phyloP scores from a whole-genome alignment of 164 flowering plant species.

The Aristolochia contorta region DNA sequence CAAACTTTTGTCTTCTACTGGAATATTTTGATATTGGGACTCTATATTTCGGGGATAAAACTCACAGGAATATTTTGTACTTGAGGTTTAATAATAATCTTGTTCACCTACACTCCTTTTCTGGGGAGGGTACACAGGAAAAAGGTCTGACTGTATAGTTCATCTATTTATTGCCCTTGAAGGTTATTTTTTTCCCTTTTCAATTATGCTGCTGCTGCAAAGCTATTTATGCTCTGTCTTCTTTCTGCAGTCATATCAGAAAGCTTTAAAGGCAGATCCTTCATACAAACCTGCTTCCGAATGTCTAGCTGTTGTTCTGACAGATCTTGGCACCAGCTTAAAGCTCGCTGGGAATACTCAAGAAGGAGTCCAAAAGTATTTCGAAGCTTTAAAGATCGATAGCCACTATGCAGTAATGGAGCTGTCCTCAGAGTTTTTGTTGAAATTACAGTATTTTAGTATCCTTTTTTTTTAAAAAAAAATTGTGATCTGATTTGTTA shows the following conservation, averaged over 20 bases:
- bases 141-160: no score
- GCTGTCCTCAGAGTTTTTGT: slow-evolving; percentile 2
- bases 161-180: neutral
- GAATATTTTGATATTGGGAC: no score
- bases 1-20: no score
- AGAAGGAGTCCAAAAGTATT: slow-evolving; percentile 91
- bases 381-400: slow-evolving; percentile 87
- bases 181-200: neutral
- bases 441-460: neutral
- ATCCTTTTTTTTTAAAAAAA: neutral
- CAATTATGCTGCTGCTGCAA: neutral
- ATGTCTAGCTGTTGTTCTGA: slow-evolving; percentile 87
- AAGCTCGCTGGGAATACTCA: slow-evolving; percentile 97
- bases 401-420: slow-evolving; percentile 86
- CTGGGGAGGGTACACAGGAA: no score
- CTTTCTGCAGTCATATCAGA: slow-evolving; percentile 72
- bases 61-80: no score
- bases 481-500: neutral
- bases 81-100: no score
- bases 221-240: neutral
- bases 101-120: no score
- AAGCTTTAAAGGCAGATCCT: slow-evolving; percentile 76
- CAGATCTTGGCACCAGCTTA: slow-evolving; percentile 95
- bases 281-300: slow-evolving; percentile 91
- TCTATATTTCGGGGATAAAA: no score